Evolutionary conservation across 805 yeast genomes (phyloP), one percentile per base, ranked within the genome.

Genomic region (Starmerella apicola): DNA sequence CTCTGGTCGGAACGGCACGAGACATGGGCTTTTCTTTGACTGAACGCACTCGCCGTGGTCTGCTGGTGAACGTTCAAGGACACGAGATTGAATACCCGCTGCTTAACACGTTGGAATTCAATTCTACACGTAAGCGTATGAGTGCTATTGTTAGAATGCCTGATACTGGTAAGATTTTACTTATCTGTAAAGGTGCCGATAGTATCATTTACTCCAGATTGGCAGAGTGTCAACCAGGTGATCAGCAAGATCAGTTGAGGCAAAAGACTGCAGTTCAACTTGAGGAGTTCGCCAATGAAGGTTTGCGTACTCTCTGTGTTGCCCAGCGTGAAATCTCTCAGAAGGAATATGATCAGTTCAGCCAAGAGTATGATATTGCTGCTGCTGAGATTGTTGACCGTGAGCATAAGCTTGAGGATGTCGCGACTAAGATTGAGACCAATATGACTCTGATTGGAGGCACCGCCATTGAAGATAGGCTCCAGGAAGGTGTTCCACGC

Each of bases 81-180:
- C 52, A 60, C 18, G 61, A 61, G 7, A 43, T 53, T 9, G 70
- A 66, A 45, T 77, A 64, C 54, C 72, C 70, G 44, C 55, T 80
- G 18, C 63, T 80, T 41, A 76, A 74, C 46, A 64, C 69, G 3
- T 67, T 81, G 39, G 81, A 81, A 13, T 81, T 81, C 60, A 71
- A 77, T 38, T 80, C 91, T 1, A 67, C 81, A 0, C 66, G 93
- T 51, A 82, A 81, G 61, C 67, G 93, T 57, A 81, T 81, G 93
- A 74, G 84, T 24, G 73, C 78, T 39, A 68, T 81, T 47, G 63
- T 79, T 28, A 67, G 65, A 45, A 58, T 70, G 40, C 44, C 46
- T 8, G 49, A 45, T 19, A 52, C 51, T 6, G 50, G 44, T 20
- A 49, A 49, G 33, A 65, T 75, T 31, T 50, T 74, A 15, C 60